These are phyloP conservation scores for Quercus cerris DNA, from an alignment of 306 rosid genomes.

Conservation along the genomic window DNA sequence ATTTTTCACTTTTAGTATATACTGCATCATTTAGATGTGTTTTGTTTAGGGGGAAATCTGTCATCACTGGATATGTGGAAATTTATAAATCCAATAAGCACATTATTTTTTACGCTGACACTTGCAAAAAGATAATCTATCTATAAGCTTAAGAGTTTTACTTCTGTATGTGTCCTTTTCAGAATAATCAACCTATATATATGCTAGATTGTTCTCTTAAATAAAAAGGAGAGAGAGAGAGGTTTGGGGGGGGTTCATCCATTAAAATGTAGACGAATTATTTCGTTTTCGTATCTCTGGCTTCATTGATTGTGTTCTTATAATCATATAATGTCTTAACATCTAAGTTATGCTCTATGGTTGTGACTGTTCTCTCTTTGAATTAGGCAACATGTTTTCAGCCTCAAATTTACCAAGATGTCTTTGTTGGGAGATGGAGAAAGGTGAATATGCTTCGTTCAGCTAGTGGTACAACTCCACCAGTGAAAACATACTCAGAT, in stretches of 20 bases:
- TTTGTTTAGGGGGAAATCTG: neutral
- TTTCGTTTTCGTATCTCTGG: neutral
- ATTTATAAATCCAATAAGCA: neutral
- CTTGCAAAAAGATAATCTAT: neutral
- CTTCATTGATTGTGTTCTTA: neutral
- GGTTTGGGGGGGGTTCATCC: no score
- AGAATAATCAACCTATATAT: neutral
- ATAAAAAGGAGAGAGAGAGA: neutral
- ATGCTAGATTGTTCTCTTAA: neutral
- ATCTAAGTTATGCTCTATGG: slow-evolving; percentile 19
- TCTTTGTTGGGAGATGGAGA: slow-evolving; percentile 91
- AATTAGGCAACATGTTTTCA: slow-evolving; percentile 93
- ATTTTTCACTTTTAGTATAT: slow-evolving; percentile 11
- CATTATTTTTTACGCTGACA: neutral
- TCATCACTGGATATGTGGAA: neutral
- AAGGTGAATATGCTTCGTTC: slow-evolving; percentile 94
- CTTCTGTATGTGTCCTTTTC: neutral
- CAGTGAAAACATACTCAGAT: slow-evolving; percentile 80
- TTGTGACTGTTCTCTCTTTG: slow-evolving; percentile 36
- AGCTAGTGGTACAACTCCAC: slow-evolving; percentile 97
- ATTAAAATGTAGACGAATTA: no score
- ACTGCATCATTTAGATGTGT: neutral
- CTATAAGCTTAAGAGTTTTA: neutral
- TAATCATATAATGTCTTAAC: neutral
- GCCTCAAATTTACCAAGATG: slow-evolving; percentile 88